Base-by-base conservation (phyloP, 352 stramenopile species). In the Globisporangium radiosum region DNA sequence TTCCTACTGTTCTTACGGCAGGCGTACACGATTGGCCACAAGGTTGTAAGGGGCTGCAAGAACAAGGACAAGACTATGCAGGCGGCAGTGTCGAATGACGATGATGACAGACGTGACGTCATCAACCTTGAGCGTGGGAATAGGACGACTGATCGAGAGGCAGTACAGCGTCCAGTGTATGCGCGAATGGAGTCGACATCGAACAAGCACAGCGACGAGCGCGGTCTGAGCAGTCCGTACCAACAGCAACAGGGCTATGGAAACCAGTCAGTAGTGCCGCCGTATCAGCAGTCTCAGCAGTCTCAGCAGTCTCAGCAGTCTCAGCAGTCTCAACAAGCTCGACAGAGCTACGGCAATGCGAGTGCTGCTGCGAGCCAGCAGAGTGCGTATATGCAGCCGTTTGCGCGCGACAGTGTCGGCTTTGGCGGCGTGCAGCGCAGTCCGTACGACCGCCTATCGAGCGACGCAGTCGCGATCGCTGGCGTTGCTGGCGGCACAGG, bases 1-100 rank as follows among this genome's bases (percentile, higher is more conserved):
- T 79, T 83, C 36, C 60, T 94, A 48, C 68, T 94, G 3, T 88
- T 94, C 58, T 50, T 90, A 25, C 81, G 85, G 1, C 85, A 94
- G 65, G 70, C 73, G 14, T 94, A 92, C 72, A 72, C 83, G 36
- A 89, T 89, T 60, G 68, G 86, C 38, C 77, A 81, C 63, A 92
- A 92, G 59, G 61, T 92, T 17, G 54, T 81, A 14, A 66, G 67
- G 9, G 65, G 59, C 3, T 79, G 67, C 68, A 81, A 83, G 65
- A 77, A 84, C 57, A 64, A 78, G 25, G 54, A 77, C 13, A 33
- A 33, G 2, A 2, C 25, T 33, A 63, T 59, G 38, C 56, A 54
- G 13, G 42, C 55, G 7, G 52, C 58, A 17, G 60, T 52, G 5
- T 78, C 71, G 3, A 69, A 73, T 42, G 59, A 65, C n/a, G 15